Evolutionary conservation across 371 early-diverging fungal species (phyloP), one percentile per base, ranked within the genome.

Genomic region (Rhizopus sp.): DNA sequence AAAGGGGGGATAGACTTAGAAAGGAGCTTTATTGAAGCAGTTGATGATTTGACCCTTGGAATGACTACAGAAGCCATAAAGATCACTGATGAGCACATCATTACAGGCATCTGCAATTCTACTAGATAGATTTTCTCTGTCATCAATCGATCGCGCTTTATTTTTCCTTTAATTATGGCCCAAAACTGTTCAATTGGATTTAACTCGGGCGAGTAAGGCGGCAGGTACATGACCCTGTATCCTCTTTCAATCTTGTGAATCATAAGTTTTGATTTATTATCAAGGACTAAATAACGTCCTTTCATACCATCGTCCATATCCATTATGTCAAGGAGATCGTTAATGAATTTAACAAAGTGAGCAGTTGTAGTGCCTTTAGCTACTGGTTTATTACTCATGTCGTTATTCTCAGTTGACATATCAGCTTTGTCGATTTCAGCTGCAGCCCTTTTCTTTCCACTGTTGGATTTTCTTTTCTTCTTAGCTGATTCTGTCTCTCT

Each of bases 261-360:
- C 41, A 60, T 39, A 37, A 41, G 33, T 33, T 15, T 12, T 39
- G 53, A 10, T 48, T 53, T 60, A 53, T 59, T 59, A 23, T 53
- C 59, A 59, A 59, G 53, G 17, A 53, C 59, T 31, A 59, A 16
- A 47, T 59, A 59, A 6, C 50, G 51, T 41, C 41, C 41, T 41
- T n/a, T 41, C 41, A 41, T 41, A 33, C 32, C 44, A 5, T 31
- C 59, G 15, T 55, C 40, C 7, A n/a, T 10, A 51, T 55, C 52
- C 44, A 55, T 53, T 17, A 60, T 39, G 42, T 54, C 42, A 41
- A 60, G 55, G 45, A 55, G 41, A 13, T 54, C 45, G 41, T 54
- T 55, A 13, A 54, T 50, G 49, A 60, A 60, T 30, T 60, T 50
- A 35, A 50, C 42, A 50, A 42, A 50, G 37, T 55, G 50, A 42